phyloP scores from a whole-genome alignment of 768 basidiomycete genomes.

The Termitomyces sp. region DNA sequence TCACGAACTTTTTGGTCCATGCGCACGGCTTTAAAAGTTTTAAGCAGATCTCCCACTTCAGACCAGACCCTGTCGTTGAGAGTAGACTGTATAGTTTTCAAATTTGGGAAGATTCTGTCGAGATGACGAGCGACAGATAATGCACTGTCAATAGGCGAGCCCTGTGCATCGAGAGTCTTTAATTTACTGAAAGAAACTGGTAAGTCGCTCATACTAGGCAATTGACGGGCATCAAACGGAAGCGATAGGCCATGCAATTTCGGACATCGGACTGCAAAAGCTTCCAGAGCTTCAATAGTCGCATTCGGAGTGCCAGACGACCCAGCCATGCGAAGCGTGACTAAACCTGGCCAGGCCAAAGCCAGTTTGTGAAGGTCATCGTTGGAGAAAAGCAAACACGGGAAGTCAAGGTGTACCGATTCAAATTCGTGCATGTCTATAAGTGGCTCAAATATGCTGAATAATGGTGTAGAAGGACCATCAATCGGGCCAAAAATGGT shows the following conservation, averaged over 20 bases:
- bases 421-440: slow-evolving; percentile 3
- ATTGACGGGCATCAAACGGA: not conserved
- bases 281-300: not conserved
- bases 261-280: not conserved
- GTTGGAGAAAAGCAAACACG: slow-evolving; percentile 4
- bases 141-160: not conserved
- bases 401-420: not conserved
- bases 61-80: not conserved
- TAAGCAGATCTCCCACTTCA: not conserved
- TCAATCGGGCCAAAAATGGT: not conserved
- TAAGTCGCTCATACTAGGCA: not conserved
- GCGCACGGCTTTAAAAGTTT: not conserved
- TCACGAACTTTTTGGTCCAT: not conserved
- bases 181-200: not conserved
- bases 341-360: not conserved
- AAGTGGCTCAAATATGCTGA: slow-evolving; percentile 5
- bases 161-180: slow-evolving; percentile 1
- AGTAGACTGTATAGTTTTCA: not conserved
- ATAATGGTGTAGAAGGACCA: not conserved
- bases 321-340: not conserved
- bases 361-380: slow-evolving; percentile 2
- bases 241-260: slow-evolving; percentile 5
- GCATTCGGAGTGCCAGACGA: slow-evolving; percentile 1
- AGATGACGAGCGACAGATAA: slow-evolving; percentile 2
- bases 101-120: slow-evolving; percentile 4